These are phyloP conservation scores for Silene coronaria DNA, from an alignment of 179 eudicot species.

Conservation along the genomic window DNA sequence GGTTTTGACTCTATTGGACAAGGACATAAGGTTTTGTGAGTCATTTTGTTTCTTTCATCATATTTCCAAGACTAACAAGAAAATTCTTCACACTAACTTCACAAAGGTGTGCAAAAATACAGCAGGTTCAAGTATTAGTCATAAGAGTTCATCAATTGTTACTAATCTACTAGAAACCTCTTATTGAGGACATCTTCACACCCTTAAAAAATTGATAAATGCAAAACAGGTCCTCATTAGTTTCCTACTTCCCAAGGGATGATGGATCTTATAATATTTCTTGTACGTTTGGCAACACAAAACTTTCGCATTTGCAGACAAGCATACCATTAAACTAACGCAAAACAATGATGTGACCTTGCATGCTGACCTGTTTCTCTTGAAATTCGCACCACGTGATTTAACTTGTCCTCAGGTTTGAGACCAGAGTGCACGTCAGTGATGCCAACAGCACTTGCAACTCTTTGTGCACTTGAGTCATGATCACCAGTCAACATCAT, in stretches of 20 bases:
- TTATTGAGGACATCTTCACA: neutral
- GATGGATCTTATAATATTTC: neutral
- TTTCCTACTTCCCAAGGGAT: neutral
- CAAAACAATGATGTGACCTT: conserved; percentile 1
- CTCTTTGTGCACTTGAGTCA: conserved; percentile 77
- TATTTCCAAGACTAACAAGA: too few species aligned
- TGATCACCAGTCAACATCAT: conserved; percentile 98
- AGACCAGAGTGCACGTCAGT: conserved; percentile 71
- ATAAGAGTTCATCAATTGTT: neutral
- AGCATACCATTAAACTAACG: neutral
- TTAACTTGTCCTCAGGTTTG: conserved; percentile 96
- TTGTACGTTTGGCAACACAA: neutral
- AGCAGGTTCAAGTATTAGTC: neutral
- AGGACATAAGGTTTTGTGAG: too few species aligned
- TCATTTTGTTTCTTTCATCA: too few species aligned
- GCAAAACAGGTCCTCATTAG: conserved; percentile 4
- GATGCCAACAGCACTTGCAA: conserved; percentile 83
- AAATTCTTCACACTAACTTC: neutral
- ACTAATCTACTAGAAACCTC: neutral
- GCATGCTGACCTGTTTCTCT: conserved; percentile 62
- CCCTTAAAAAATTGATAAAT: neutral
- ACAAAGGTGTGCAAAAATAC: neutral
- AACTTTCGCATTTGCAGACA: neutral
- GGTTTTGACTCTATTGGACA: too few species aligned
- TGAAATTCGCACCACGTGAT: conserved; percentile 78